phyloP scores from a whole-genome alignment of 345 rosid genomes.

The Odontarrhena argentea region DNA sequence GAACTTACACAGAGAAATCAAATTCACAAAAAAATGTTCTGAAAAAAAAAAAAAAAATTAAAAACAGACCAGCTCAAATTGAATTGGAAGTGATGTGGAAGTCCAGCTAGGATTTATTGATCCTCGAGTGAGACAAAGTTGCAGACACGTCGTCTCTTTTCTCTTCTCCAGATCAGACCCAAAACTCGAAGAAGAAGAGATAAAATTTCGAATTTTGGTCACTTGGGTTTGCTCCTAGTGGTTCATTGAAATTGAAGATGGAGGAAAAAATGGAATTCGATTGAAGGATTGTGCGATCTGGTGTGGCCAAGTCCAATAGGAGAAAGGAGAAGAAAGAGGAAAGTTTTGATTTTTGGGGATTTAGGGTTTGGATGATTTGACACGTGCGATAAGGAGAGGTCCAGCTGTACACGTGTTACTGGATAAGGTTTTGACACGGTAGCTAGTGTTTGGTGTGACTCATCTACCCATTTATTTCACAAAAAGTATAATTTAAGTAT shows the following conservation, averaged over 20 bases:
- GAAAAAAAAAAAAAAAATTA: not conserved
- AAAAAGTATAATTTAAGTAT: too few species aligned
- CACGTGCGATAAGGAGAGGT: conserved; percentile 61
- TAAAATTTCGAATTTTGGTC: not conserved
- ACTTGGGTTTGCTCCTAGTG: conserved; percentile 13
- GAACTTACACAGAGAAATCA: not conserved
- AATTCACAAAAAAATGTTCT: not conserved
- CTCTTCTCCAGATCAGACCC: conserved; percentile 46
- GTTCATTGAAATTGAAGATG: conserved; percentile 19
- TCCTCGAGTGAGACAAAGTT: conserved; percentile 30
- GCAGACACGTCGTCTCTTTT: conserved; percentile 36
- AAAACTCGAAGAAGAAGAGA: conserved; percentile 20
- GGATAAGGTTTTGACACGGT: conserved; percentile 57
- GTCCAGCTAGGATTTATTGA: conserved; percentile 52
- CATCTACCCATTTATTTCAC: conserved; percentile 28
- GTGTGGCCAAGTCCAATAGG: conserved; percentile 53
- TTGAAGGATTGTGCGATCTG: conserved; percentile 40
- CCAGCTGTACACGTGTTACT: conserved; percentile 70
- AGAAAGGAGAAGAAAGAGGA: conserved; percentile 46
- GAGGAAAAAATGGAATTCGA: not conserved
- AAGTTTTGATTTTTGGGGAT: conserved; percentile 38
- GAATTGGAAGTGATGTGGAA: conserved; percentile 54
- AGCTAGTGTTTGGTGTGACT: conserved; percentile 40
- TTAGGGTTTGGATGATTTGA: conserved; percentile 65
- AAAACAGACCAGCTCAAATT: conserved; percentile 40